phyloP scores from a whole-genome alignment of 768 basidiomycete genomes.

The Pleurotus eryngii region DNA sequence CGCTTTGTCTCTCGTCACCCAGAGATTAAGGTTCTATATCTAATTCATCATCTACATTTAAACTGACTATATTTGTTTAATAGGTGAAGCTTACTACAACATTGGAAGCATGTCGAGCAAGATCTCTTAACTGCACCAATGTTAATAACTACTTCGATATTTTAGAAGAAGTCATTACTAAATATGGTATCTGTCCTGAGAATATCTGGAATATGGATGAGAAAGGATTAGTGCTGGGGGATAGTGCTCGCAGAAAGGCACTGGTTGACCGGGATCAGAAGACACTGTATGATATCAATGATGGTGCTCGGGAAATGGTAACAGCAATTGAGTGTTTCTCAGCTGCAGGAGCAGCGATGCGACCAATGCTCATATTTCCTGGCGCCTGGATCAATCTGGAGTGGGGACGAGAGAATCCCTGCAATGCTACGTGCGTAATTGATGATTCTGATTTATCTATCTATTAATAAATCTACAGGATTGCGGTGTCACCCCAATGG shows the following conservation, averaged over 20 bases:
- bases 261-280: constrained; percentile 19
- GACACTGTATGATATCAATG: constrained; percentile 17
- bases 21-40: background rate
- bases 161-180: constrained; percentile 17
- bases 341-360: constrained; percentile 27
- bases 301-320: constrained; percentile 34
- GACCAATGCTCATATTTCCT: constrained; percentile 3
- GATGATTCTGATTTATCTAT: background rate
- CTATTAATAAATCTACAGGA: background rate
- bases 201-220: constrained; percentile 31
- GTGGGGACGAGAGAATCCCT: constrained; percentile 14
- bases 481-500: constrained; percentile 16
- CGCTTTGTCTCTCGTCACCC: constrained; percentile 1
- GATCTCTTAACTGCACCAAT: constrained; percentile 27
- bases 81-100: constrained; percentile 14
- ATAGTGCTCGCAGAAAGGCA: constrained; percentile 11
- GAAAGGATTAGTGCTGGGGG: constrained; percentile 25
- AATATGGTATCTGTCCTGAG: constrained; percentile 20
- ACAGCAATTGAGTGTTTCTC: constrained; percentile 38
- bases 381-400: constrained; percentile 8
- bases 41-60: background rate
- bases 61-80: background rate
- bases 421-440: constrained; percentile 13
- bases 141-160: constrained; percentile 24
- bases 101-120: constrained; percentile 13